These are phyloP conservation scores for Linaria vulgaris DNA, from an alignment of 257 asterid genomes.

Conservation along the genomic window DNA sequence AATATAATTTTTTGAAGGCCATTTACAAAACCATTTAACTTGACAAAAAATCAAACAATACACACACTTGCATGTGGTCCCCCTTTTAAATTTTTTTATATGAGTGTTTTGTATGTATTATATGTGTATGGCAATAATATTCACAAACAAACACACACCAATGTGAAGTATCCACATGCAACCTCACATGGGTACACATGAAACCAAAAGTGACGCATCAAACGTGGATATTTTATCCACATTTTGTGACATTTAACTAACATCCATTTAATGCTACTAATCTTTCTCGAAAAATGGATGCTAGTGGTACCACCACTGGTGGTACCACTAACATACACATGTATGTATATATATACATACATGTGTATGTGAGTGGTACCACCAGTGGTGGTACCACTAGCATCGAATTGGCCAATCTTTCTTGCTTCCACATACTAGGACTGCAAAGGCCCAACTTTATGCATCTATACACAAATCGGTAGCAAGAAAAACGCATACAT, in stretches of 20 bases:
- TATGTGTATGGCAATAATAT: background rate
- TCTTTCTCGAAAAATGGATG: too few species aligned
- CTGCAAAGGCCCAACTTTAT: background rate
- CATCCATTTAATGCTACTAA: background rate
- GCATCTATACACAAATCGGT: background rate
- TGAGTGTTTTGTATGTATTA: background rate
- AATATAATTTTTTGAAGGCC: background rate
- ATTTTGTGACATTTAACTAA: background rate
- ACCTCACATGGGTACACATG: conserved; percentile 37
- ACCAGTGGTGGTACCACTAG: too few species aligned
- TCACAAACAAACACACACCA: background rate
- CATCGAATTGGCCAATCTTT: too few species aligned
- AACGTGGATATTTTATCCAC: background rate
- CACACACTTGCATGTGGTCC: background rate
- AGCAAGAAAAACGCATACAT: background rate
- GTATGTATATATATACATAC: too few species aligned
- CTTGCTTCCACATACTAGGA: too few species aligned
- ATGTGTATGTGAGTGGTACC: too few species aligned
- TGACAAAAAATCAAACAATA: background rate
- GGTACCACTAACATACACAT: too few species aligned
- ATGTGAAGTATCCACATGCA: conserved; percentile 25
- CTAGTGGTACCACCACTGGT: too few species aligned
- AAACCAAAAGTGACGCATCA: conserved; percentile 26
- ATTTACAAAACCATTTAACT: background rate
- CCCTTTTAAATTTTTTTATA: background rate